Conservation (phyloP, 2,329 filamentous ascomycete species). For the Emmonsiellopsis sp. region DNA sequence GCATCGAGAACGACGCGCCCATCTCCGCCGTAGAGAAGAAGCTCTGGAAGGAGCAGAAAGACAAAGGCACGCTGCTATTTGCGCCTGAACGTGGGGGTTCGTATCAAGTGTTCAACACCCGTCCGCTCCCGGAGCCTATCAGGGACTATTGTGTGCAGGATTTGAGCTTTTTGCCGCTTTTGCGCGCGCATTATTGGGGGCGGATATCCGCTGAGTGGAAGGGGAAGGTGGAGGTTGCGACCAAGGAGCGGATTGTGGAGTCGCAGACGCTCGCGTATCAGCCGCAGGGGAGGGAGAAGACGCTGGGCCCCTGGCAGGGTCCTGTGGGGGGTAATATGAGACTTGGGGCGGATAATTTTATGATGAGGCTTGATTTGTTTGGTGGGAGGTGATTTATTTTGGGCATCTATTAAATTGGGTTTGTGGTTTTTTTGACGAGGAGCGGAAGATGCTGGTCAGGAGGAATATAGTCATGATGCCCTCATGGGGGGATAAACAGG, state of each 20-base stretch:
- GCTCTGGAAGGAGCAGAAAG: constrained; percentile 15
- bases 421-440: too few species aligned
- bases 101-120: constrained; percentile 40
- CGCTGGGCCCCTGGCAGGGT: constrained; percentile 9
- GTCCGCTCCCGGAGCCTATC: constrained; percentile 36
- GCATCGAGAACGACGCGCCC: constrained; percentile 24
- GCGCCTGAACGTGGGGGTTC: constrained; percentile 34
- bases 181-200: constrained; percentile 12
- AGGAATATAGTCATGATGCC: too few species aligned
- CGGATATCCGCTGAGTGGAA: constrained; percentile 1
- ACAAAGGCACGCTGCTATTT: constrained; percentile 30
- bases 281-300: constrained; percentile 7
- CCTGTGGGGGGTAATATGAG: not conserved
- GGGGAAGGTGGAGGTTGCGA: constrained; percentile 11
- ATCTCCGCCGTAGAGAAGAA: constrained; percentile 10
- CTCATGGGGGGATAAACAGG: too few species aligned
- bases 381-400: not conserved
- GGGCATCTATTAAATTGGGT: too few species aligned
- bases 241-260: constrained; percentile 10
- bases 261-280: constrained; percentile 14
- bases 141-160: constrained; percentile 41
- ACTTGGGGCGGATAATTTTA: not conserved
- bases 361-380: not conserved
- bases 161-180: constrained; percentile 32
- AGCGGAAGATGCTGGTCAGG: too few species aligned